Conservation (phyloP, 306 rosid genomes). For the Gillenia trifoliata region DNA sequence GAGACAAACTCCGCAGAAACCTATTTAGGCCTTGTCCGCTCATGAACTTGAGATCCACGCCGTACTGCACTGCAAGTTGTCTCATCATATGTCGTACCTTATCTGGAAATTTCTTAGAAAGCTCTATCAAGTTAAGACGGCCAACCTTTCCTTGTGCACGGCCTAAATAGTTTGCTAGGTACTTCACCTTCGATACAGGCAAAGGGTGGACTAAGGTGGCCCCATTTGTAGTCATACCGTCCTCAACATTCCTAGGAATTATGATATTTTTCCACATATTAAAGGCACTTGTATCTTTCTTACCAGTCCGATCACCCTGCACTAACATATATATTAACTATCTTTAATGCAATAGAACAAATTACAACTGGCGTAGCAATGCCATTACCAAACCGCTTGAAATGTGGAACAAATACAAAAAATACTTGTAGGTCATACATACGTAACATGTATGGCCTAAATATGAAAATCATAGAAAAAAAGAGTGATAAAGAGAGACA, state of each 20-base stretch:
- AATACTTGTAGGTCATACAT: background rate
- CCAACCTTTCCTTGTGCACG: conserved; percentile 96
- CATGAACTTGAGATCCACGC: too few species aligned
- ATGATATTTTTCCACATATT: conserved; percentile 97
- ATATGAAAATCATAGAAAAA: background rate
- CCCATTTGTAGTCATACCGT: conserved; percentile 56
- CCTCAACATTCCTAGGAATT: conserved; percentile 90
- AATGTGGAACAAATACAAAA: background rate
- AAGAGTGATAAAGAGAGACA: background rate
- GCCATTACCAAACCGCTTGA: background rate
- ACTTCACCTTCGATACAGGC: conserved; percentile 76
- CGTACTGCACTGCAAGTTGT: too few species aligned
- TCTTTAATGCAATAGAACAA: background rate
- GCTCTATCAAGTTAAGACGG: conserved; percentile 78
- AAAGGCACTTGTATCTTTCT: conserved; percentile 81
- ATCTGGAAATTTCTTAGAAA: conserved; percentile 70
- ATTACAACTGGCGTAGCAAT: background rate
- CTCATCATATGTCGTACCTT: too few species aligned
- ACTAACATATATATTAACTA: conserved; percentile 26
- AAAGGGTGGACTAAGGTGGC: conserved; percentile 53
- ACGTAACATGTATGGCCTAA: background rate
- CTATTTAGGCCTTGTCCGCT: too few species aligned
- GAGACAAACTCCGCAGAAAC: too few species aligned
- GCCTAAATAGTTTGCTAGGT: conserved; percentile 85
- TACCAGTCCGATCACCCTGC: conserved; percentile 96